Evolutionary conservation across 768 basidiomycete species (phyloP).

Genomic region (Hydnum rufescens): DNA sequence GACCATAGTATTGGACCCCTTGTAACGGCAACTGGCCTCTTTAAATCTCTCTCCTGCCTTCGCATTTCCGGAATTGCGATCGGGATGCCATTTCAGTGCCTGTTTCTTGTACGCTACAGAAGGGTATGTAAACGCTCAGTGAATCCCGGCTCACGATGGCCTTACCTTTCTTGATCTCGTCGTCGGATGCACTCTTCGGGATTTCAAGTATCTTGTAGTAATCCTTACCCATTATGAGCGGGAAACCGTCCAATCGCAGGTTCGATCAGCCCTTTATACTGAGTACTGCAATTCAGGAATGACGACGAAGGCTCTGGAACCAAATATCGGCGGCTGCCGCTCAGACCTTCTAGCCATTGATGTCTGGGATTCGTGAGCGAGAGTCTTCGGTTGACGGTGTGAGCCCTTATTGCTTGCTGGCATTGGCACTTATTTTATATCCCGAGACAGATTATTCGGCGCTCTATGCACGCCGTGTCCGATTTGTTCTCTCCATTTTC

Average conservation of each 20-base stretch:
- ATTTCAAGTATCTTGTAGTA: constrained; percentile 79
- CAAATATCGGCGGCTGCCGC: no score
- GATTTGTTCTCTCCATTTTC: constrained; percentile 51
- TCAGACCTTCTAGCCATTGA: no score
- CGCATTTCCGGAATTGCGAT: constrained; percentile 62
- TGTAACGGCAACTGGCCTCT: constrained; percentile 31
- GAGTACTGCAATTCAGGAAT: no score
- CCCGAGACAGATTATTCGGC: constrained; percentile 26
- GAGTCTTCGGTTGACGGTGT: no score
- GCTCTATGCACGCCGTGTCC: constrained; percentile 43
- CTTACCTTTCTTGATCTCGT: constrained; percentile 66
- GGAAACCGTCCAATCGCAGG: no score
- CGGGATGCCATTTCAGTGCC: constrained; percentile 93
- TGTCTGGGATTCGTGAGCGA: no score
- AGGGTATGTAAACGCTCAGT: background rate
- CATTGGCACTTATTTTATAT: no score
- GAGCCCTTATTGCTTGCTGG: no score
- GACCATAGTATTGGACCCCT: background rate
- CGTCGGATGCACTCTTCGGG: constrained; percentile 41
- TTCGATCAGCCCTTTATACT: no score
- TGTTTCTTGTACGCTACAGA: constrained; percentile 52
- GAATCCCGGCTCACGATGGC: background rate
- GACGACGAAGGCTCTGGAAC: no score
- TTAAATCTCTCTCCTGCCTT: constrained; percentile 82
- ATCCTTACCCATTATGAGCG: constrained; percentile 39